Conservation (phyloP, 306 rosid species). For the Gastrolobium villosum region DNA sequence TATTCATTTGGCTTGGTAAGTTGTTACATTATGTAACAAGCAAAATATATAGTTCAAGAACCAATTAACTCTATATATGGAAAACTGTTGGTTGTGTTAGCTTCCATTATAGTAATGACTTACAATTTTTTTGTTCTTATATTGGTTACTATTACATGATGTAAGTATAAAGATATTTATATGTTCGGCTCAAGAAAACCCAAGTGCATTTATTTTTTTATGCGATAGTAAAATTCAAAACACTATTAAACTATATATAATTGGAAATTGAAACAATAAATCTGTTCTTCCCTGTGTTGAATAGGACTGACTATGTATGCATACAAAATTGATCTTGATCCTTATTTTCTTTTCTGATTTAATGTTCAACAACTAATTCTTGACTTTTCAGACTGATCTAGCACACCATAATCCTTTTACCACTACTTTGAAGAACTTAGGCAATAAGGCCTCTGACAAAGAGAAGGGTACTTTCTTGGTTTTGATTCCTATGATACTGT, state of each 20-base stretch:
- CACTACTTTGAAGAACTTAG: slow-evolving; percentile 61
- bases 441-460: slow-evolving; percentile 53
- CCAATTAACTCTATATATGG: not conserved
- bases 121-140: not conserved
- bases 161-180: not conserved
- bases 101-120: not conserved
- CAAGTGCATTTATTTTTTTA: not conserved
- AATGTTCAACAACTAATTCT: not conserved
- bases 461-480: slow-evolving; percentile 52
- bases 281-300: not conserved
- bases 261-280: slow-evolving; percentile 2
- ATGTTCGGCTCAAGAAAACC: not conserved
- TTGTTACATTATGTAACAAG: not conserved
- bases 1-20: not conserved
- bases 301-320: not conserved
- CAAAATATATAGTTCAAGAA: not conserved
- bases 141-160: not conserved
- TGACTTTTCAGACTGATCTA: slow-evolving; percentile 67
- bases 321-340: not conserved
- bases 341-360: not conserved
- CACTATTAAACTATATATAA: not conserved
- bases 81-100: not conserved
- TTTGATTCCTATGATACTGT: not conserved
- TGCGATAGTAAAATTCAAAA: not conserved
- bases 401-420: slow-evolving; percentile 67